These are phyloP conservation scores for Aspergillus sparsus DNA, from an alignment of 495 filamentous ascomycete species.

Conservation along the genomic window DNA sequence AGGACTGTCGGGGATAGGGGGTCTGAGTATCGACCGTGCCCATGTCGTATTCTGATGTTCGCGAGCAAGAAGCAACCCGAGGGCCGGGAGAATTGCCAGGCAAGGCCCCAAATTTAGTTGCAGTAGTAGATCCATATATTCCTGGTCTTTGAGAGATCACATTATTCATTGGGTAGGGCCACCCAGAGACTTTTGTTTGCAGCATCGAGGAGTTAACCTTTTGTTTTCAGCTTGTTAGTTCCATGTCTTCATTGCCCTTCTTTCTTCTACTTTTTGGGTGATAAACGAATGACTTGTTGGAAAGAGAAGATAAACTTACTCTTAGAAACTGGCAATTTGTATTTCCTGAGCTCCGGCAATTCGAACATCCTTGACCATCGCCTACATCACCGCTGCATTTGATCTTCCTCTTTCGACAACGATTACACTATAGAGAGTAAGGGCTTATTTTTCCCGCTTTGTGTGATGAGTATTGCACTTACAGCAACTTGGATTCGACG, in stretches of 20 bases:
- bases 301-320: constrained; percentile 50
- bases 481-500: constrained; percentile 70
- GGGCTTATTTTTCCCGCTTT: constrained; percentile 12
- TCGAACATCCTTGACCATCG: constrained; percentile 73
- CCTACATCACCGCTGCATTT: constrained; percentile 88
- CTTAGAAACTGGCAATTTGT: constrained; percentile 76
- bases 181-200: constrained; percentile 28
- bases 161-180: constrained; percentile 35
- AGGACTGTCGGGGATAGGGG: constrained; percentile 25
- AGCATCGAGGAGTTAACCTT: constrained; percentile 32
- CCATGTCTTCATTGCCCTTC: too few relatives aligned
- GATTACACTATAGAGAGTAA: constrained; percentile 64
- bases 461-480: constrained; percentile 33
- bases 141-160: constrained; percentile 25
- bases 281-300: not conserved
- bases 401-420: constrained; percentile 94
- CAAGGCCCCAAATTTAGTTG: constrained; percentile 21
- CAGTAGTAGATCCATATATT: constrained; percentile 21
- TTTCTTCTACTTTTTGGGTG: too few relatives aligned
- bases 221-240: constrained; percentile 14
- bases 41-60: constrained; percentile 33
- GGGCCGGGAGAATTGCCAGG: constrained; percentile 25
- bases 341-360: constrained; percentile 74
- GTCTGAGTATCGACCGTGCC: constrained; percentile 23
- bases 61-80: constrained; percentile 26